A percentile compares a stretch with the other conserved stretches of the same genome.
Conservation (phyloP, 345 rosid species). For the Schrenkiella parvula region DNA sequence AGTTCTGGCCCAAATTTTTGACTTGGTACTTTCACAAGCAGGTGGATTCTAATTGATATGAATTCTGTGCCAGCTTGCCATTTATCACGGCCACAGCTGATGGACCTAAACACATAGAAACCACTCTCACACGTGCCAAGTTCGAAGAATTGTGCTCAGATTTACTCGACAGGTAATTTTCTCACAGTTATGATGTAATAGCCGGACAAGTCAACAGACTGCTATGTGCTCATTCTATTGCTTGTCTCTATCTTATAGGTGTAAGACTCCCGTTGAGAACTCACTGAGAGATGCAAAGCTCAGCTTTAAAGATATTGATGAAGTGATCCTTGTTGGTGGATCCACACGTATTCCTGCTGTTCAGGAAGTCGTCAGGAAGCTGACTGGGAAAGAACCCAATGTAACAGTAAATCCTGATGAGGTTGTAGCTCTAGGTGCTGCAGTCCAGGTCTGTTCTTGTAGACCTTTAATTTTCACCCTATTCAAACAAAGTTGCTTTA, state of each 20-base stretch:
- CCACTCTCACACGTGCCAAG: constrained; percentile 85
- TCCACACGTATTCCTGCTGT: constrained; percentile 98
- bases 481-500: too few relatives aligned
- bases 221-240: neutral
- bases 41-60: neutral
- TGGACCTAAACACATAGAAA: constrained; percentile 97
- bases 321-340: constrained; percentile 97
- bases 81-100: constrained; percentile 98
- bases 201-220: neutral
- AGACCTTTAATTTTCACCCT: neutral
- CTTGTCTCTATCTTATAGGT: constrained; percentile 33
- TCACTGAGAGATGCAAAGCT: constrained; percentile 88
- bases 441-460: constrained; percentile 69
- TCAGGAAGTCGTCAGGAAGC: constrained; percentile 82
- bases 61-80: constrained; percentile 58
- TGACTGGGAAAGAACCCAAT: constrained; percentile 93
- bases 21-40: neutral
- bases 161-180: constrained; percentile 76
- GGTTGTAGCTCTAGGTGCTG: constrained; percentile 98
- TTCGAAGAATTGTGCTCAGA: constrained; percentile 91
- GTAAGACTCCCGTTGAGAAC: constrained; percentile 85
- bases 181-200: neutral
- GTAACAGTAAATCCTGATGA: constrained; percentile 98
- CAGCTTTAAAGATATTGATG: constrained; percentile 79
- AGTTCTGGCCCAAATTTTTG: neutral